Conservation (phyloP, 2,329 filamentous ascomycete genomes). For the Trichoderma hamatum region DNA sequence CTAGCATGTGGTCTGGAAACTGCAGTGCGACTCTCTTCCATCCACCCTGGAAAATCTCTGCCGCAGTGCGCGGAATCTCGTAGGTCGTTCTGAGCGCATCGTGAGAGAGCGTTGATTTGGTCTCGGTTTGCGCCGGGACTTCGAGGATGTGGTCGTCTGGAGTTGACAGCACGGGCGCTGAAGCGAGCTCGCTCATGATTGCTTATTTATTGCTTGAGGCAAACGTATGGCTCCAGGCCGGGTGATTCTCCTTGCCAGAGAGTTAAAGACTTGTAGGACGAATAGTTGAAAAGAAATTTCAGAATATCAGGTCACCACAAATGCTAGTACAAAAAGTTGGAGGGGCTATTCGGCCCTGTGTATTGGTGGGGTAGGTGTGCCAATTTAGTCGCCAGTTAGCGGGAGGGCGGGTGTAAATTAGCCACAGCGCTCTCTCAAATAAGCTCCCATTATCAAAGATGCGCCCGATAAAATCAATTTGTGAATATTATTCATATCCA, state of each 20-base stretch:
- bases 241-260: neutral
- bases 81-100: conserved; percentile 77
- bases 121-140: conserved; percentile 46
- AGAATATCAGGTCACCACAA: conserved; percentile 2
- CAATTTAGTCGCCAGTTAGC: neutral
- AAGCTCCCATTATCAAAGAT: neutral
- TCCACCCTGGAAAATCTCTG: conserved; percentile 70
- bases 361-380: conserved; percentile 38
- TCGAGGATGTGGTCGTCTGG: conserved; percentile 63
- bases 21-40: conserved; percentile 87
- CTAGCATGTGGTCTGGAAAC: conserved; percentile 91
- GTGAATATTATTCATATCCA: neutral
- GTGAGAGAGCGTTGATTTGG: conserved; percentile 50
- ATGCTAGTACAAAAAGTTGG: conserved; percentile 10
- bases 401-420: neutral
- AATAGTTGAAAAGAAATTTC: conserved; percentile 20
- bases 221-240: neutral
- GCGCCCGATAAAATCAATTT: neutral
- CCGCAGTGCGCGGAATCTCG: conserved; percentile 79
- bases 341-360: conserved; percentile 32
- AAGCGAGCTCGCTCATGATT: conserved; percentile 53
- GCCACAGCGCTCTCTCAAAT: neutral
- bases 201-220: neutral
- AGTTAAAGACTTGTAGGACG: neutral
- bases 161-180: conserved; percentile 65